Evolutionary conservation across 768 basidiomycete genomes (phyloP).

Genomic region (Gautieria morchelliformis): DNA sequence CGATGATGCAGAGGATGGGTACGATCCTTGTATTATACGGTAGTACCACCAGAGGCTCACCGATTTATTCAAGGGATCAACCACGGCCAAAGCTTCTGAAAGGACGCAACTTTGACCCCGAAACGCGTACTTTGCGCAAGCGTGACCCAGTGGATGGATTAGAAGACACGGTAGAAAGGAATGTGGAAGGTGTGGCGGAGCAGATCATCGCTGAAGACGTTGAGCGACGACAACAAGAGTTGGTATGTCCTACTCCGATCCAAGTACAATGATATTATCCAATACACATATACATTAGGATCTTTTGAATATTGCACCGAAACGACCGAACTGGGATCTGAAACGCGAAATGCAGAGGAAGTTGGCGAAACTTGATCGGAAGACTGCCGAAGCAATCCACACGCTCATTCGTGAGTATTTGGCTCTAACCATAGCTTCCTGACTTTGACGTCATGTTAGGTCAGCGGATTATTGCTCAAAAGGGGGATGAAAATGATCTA

Average conservation of each 20-base stretch:
- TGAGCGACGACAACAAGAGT: constrained; percentile 72
- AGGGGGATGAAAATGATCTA: constrained; percentile 69
- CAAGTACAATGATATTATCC: neutral
- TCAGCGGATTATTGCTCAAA: constrained; percentile 69
- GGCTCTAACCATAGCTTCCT: constrained; percentile 1
- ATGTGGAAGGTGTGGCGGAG: constrained; percentile 77
- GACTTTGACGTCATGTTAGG: constrained; percentile 32
- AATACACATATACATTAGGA: constrained; percentile 40
- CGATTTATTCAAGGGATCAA: neutral
- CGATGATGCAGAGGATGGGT: constrained; percentile 27
- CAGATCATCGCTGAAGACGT: constrained; percentile 82
- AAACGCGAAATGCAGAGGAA: constrained; percentile 92
- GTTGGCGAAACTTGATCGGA: constrained; percentile 77
- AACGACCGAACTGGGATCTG: constrained; percentile 93
- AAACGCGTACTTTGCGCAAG: constrained; percentile 69
- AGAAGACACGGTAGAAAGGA: constrained; percentile 82
- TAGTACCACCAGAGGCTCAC: neutral
- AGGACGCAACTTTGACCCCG: constrained; percentile 84
- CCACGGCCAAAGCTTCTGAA: constrained; percentile 33
- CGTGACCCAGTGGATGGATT: constrained; percentile 43
- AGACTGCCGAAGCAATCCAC: constrained; percentile 87
- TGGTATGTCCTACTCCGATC: constrained; percentile 41
- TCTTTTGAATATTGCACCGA: constrained; percentile 94
- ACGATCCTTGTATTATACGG: constrained; percentile 16
- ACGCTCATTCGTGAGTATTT: constrained; percentile 74